A percentile compares a stretch with the other conserved stretches of the same genome.
These are phyloP conservation scores for Mariannaea elegans DNA, from an alignment of 2,329 filamentous ascomycete genomes.

Conservation along the genomic window DNA sequence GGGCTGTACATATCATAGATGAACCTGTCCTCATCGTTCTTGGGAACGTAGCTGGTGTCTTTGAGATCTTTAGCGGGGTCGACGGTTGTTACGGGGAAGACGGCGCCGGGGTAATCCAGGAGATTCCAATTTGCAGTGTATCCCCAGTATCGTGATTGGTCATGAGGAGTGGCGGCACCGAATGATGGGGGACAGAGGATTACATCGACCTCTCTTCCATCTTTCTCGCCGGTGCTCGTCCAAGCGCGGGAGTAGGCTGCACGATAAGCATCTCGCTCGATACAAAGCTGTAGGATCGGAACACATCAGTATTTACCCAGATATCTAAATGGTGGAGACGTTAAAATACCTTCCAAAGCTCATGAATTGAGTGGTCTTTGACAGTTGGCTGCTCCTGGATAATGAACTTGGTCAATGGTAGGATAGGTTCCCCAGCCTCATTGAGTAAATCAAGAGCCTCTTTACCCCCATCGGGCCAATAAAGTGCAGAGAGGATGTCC, in stretches of 20 bases:
- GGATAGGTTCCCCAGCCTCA: constrained; percentile 64
- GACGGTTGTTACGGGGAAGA: constrained; percentile 63
- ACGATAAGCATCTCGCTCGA: constrained; percentile 51
- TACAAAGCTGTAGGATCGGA: constrained; percentile 39
- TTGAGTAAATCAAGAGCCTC: constrained; percentile 60
- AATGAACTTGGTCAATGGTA: constrained; percentile 68
- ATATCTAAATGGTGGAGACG: background rate
- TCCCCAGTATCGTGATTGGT: constrained; percentile 62
- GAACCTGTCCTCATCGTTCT: constrained; percentile 41
- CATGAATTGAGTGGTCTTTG: constrained; percentile 49
- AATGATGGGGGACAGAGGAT: constrained; percentile 69
- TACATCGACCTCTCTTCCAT: constrained; percentile 60
- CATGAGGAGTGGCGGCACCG: constrained; percentile 57
- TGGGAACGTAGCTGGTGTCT: constrained; percentile 36
- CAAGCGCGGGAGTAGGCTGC: constrained; percentile 48
- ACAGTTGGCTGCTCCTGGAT: constrained; percentile 61
- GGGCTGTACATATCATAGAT: constrained; percentile 42
- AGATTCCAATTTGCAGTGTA: constrained; percentile 76
- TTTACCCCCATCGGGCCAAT: constrained; percentile 69
- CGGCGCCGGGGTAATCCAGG: constrained; percentile 70
- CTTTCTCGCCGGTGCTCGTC: constrained; percentile 44
- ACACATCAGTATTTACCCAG: background rate
- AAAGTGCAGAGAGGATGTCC: constrained; percentile 55
- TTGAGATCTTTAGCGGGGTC: constrained; percentile 38
- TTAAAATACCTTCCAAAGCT: constrained; percentile 49